Evolutionary conservation across 208 protist genomes (phyloP).

Genomic region (Balamuthia mandrillaris): DNA sequence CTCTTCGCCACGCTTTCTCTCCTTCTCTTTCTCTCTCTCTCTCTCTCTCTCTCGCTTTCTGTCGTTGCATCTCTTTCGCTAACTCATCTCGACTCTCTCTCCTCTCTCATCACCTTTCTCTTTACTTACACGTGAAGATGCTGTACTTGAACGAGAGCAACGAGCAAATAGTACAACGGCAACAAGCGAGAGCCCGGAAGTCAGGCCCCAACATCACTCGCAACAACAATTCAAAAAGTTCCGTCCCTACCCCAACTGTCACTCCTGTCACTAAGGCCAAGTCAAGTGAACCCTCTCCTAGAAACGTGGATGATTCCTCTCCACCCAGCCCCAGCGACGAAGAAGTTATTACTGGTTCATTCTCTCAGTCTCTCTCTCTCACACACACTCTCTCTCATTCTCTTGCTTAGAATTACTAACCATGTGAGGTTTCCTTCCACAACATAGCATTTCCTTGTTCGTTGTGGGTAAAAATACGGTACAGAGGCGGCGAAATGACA

Average conservation of each 20-base stretch:
- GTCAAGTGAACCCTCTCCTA: background rate
- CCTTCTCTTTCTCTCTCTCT: background rate
- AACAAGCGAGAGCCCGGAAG: background rate
- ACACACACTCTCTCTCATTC: background rate
- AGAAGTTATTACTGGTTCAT: background rate
- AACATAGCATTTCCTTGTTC: slow-evolving; percentile 5
- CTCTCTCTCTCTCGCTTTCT: background rate
- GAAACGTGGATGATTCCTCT: background rate
- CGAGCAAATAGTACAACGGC: background rate
- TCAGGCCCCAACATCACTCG: no score
- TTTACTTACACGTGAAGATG: no score
- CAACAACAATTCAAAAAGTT: background rate
- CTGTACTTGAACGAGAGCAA: slow-evolving; percentile 22
- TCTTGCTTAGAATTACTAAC: background rate
- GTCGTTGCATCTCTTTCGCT: background rate
- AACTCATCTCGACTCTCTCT: background rate
- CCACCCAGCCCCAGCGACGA: background rate
- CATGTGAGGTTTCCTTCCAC: background rate
- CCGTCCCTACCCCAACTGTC: background rate
- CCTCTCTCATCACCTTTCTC: background rate
- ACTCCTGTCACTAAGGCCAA: background rate
- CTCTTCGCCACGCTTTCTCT: background rate
- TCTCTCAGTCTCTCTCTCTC: background rate
- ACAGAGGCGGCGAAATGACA: background rate
- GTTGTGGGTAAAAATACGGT: slow-evolving; percentile 10